Evolutionary conservation across 805 yeast genomes (phyloP), one percentile per base, ranked within the genome.

Genomic region (Ogataea paradorogensis): DNA sequence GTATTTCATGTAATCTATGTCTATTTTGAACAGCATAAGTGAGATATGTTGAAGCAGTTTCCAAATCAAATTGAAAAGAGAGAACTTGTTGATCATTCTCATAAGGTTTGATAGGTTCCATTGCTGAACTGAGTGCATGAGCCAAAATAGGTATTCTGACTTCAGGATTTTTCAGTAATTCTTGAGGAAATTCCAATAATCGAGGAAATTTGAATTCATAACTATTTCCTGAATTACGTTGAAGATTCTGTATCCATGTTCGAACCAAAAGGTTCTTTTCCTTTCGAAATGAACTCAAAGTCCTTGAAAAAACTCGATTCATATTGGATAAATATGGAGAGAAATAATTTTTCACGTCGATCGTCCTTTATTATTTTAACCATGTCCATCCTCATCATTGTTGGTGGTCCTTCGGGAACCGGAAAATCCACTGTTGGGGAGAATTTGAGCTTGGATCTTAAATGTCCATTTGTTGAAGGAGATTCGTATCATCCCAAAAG

Each of bases 381-480:
- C 25, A 23, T 23, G 25, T 23, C 25, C 9, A 31, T 38, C 6
- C 40, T 63, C 1, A 36, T 63, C 7, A 79, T 89, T 2, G 78
- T 91, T 7, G 96, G 95, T 9, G 99, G 99, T 0, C 96, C 98
- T 0, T 90, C 96, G 0, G 98, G 98, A 7, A 84, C 96, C 2
- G 99, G 99, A 1, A 93, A 93, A 59, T 72, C 95, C 15, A 86
- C 96, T 2, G 74, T 84, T 15, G 95, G 86, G 0, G 65, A 65
- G 10, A 53, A 61, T 9, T 54, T 90, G 15, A 61, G 82, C 0
- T 44, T 63, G 15, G n/a, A 21, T 8, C 70, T 78, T 14, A 43
- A 61, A 2, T 70, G 82, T 34, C 70, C 78, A 2, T 89, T 76
- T 56, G 61, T 89, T 9, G 99, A 93, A 61, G 99, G 98, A 5